Evolutionary conservation across 805 yeast species (phyloP), one percentile per base, ranked within the genome.

Genomic region (Scheffersomyces amazonensis): DNA sequence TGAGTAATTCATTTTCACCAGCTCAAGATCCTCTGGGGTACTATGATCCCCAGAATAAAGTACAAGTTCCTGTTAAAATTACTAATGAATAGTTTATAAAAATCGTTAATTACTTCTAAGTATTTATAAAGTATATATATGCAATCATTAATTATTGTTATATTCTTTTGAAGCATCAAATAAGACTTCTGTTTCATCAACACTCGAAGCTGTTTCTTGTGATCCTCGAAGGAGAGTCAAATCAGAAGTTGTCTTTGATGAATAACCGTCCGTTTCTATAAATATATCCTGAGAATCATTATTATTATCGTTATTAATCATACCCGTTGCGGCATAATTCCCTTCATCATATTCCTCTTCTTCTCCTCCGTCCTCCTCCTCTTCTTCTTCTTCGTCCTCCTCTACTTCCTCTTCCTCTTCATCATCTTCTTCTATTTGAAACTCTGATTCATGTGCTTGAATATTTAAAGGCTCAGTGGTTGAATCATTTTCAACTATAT

Each of bases 381-480:
- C 35, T 13, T 29, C 37, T n/a, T 16, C 35, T 10, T 32, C 44
- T 22, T 32, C 39, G 20, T 29, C 35, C 32, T 34, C 33, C 10
- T 32, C 40, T 15, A 19, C 41, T 18, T 46, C 50, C 24, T 40
- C 47, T 28, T 37, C 50, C 3, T n/a, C n/a, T n/a, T 44, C 53
- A 4, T 53, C 55, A 18, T 49, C 58, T 3, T 33, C 43, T 2
- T 37, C 50, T 10, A 50, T 38, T 3, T 41, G 41, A 30, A 49
- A 49, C 1, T 38, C 41, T 11, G n/a, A n/a, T n/a, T n/a, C n/a
- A n/a, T n/a, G n/a, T n/a, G n/a, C n/a, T n/a, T n/a, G n/a, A n/a
- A n/a, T n/a, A n/a, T n/a, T n/a, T n/a, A n/a, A n/a, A n/a, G n/a
- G n/a, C n/a, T n/a, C n/a, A n/a, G n/a, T n/a, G n/a, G n/a, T n/a